These are phyloP conservation scores for Scheffersomyces segobiensis DNA, from an alignment of 1,139 yeast species.

Conservation along the genomic window DNA sequence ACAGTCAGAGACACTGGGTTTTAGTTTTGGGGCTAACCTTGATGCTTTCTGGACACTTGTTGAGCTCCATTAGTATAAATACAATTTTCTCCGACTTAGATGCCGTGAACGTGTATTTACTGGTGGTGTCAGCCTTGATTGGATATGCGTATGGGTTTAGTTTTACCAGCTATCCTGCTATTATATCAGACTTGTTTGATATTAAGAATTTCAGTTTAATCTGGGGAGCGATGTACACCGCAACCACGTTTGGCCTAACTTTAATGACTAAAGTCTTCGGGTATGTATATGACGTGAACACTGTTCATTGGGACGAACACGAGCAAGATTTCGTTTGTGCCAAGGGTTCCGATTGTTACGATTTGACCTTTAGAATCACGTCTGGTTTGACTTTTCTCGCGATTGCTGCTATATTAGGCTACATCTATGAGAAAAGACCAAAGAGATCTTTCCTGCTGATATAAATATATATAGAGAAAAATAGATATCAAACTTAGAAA, in stretches of 20 bases:
- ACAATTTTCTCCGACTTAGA: slow-evolving; percentile 22
- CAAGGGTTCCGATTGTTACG: slow-evolving; percentile 41
- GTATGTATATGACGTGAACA: slow-evolving; percentile 35
- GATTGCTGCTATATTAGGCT: slow-evolving; percentile 21
- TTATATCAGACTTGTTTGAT: slow-evolving; percentile 76
- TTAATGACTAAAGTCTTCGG: slow-evolving; percentile 44
- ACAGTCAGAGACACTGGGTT: slow-evolving; percentile 70
- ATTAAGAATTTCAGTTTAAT: slow-evolving; percentile 70
- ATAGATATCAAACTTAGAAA: too few species aligned
- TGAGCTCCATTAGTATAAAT: slow-evolving; percentile 34
- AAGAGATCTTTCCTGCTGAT: not conserved
- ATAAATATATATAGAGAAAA: too few species aligned
- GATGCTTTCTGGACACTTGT: slow-evolving; percentile 40
- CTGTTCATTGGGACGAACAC: slow-evolving; percentile 25
- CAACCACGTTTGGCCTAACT: slow-evolving; percentile 42
- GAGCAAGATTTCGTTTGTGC: slow-evolving; percentile 29
- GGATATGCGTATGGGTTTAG: slow-evolving; percentile 82
- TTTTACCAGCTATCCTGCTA: slow-evolving; percentile 80
- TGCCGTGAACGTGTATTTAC: slow-evolving; percentile 36
- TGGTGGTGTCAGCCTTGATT: slow-evolving; percentile 55
- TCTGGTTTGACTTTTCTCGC: slow-evolving; percentile 27
- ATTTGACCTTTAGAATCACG: slow-evolving; percentile 37
- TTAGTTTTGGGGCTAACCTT: slow-evolving; percentile 51
- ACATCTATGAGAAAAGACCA: slow-evolving; percentile 16
- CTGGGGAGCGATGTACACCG: slow-evolving; percentile 76